Evolutionary conservation across 2,329 filamentous ascomycete species (phyloP), one percentile per base, ranked within the genome.

Genomic region (Sclerotinia nivalis): DNA sequence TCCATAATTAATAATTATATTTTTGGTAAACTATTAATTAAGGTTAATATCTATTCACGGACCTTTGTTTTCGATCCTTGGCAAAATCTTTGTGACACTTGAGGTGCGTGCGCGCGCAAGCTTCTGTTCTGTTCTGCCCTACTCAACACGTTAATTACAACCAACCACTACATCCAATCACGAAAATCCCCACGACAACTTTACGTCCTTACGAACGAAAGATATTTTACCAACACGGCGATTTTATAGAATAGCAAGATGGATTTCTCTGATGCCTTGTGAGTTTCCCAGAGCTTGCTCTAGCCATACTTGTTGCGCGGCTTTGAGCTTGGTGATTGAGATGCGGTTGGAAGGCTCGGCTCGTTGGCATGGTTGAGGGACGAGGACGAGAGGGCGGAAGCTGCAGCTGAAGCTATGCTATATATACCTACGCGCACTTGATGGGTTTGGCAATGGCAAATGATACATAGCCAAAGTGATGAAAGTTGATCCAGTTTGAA

Each of bases 241-340:
- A 40, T 6, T 25, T 22, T 25, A 40, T 22, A 52, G 4, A 20
- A 40, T 22, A 40, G 61, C 47, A 52, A 34, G 37, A 97, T 97
- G 93, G 93, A 97, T 82, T 92, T 93, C 84, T 95, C 93, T 73
- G 93, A 97, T 83, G 90, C 89, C 80, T 96, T 97, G 93, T 96
- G 86, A 84, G 92, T 86, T 73, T 62, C 34, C 61, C 61, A 65
- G 49, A 52, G 40, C 58, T 67, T 68, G 55, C 62, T 25, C 61
- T 55, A 28, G 25, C 34, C 10, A 12, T 52, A 18, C 61, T 15
- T 28, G 15, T 69, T 64, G 58, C 58, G 67, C 67, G 58, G 58
- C 67, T 64, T 55, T 55, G 64, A 66, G 47, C 34, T 69, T 47
- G 54, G 25, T 18, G 49, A 25, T 52, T 52, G 31, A 52, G 31